Base-by-base conservation (phyloP, 345 rosid species). In the Cardamine resedifolia region DNA sequence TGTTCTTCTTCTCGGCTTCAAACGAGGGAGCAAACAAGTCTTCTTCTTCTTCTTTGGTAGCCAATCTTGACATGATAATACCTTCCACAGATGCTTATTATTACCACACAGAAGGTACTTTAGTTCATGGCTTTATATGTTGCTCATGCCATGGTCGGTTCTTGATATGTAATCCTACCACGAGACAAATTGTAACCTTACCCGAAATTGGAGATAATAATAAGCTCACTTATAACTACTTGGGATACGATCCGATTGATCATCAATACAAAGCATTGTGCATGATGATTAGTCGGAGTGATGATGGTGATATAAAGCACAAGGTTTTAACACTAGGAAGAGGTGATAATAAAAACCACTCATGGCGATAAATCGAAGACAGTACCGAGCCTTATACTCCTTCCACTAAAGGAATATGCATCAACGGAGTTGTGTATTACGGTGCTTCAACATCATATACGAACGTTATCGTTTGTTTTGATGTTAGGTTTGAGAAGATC, bases 351-450 rank as follows among this genome's bases (percentile, higher is more conserved):
- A 38, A 36, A 3, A 38, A 38, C 43, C 15, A 3, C 11, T 38
- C 43, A 38, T 38, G 43, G 15, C 14, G 15, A 38, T 5, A 10
- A 11, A 38, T 38, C 14, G 1, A 11, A 38, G 15, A 38, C 15
- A 38, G 11, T 38, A 38, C 15, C 15, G 43, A 38, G 43, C 43
- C 43, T 38, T 38, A 38, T 11, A 38, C 12, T 11, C 43, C 43
- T 38, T 38, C 15, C 43, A 38, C 43, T 38, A 10, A 38, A 38
- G 43, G 43, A 38, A 2, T 38, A 38, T 59, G 48, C 64, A 38
- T 59, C 48, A 14, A 59, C 48, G 64, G 48, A n/a, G 3, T 21
- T 59, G 48, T 59, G 31, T 59, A 59, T 59, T 59, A 36, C 7
- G 64, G 64, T 14, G 48, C 44, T 58, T 12, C 16, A 34, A 58